Evolutionary conservation across 345 rosid genomes (phyloP), one percentile per base, ranked within the genome.

Genomic region (Moringa oleifera): DNA sequence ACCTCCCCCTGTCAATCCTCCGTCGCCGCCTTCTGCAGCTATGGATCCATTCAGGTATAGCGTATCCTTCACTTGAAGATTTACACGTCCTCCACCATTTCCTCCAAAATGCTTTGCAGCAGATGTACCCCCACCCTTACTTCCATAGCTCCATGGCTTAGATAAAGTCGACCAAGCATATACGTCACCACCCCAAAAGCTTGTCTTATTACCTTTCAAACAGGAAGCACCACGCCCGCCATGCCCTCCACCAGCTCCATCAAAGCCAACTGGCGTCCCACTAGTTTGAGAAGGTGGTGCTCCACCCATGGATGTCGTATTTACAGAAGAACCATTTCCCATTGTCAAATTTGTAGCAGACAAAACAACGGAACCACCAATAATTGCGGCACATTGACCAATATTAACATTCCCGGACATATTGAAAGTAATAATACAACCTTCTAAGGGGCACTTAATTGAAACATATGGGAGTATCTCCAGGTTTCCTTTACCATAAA

Each of bases 191-290:
- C 97, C 98, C 98, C 98, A 90, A 73, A 73, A 77, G 63, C 73
- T 85, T 20, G 86, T 80, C 28, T 63, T 65, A 51, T 81, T 85
- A 50, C 78, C 81, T 71, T 72, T 83, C 71, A 69, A 57, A 73
- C 98, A 90, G 9, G 97, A 90, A 76, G 98, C 97, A 68, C 96
- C 98, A 58, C 98, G 81, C 18, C 98, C 98, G 25, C 98, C 98
- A 74, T 93, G 98, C 20, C 97, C 98, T 67, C 98, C 98, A 77
- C 97, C 98, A 20, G 92, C 91, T 62, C 98, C 96, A 61, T 88
- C 97, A 69, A 51, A 66, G 23, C 89, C 97, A 67, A 69, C 65
- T 0, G 98, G 97, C 20, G 97, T 86, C 24, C 98, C 98, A 73
- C 97, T 90, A 60, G 98, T 90, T 78, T 88, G 98, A 61, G 98